Evolutionary conservation across 129 eudicot genomes (phyloP).

Genomic region (Artemisia argyi): DNA sequence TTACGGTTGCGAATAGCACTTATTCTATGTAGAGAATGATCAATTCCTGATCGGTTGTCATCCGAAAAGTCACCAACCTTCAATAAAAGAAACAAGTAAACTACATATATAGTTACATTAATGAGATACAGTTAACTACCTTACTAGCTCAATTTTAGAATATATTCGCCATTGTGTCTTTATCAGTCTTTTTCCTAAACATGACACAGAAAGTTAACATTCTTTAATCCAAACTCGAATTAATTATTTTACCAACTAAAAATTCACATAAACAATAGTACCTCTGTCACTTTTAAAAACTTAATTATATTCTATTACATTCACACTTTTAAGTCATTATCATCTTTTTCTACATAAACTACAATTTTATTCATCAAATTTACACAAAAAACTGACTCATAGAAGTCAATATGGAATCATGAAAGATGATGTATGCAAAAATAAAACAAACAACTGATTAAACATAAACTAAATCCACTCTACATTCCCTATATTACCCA

Average conservation of each 20-base stretch:
- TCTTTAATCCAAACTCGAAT: background rate
- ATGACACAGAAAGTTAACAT: conserved; percentile 18
- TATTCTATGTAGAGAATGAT: conserved; percentile 87
- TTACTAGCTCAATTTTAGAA: background rate
- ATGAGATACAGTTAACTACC: too few relatives aligned
- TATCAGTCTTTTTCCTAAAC: background rate
- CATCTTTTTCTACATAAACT: too few relatives aligned
- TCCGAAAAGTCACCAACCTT: conserved; percentile 98
- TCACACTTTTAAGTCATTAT: conserved; percentile 7
- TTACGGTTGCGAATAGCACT: conserved; percentile 98
- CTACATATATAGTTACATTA: too few relatives aligned
- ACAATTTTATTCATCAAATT: background rate
- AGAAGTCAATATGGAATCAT: background rate
- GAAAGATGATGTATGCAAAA: background rate
- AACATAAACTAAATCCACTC: background rate
- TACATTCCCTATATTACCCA: too few relatives aligned
- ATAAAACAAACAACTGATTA: background rate
- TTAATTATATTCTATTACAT: background rate
- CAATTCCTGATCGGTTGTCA: conserved; percentile 92
- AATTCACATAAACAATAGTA: background rate
- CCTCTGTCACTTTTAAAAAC: background rate
- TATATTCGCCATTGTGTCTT: background rate
- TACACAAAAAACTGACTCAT: background rate
- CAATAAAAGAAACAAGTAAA: conserved; percentile 13
- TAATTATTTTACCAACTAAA: conserved; percentile 6